Evolutionary conservation across 2,329 filamentous ascomycete species (phyloP).

Genomic region (Arthrocladium fulminans): DNA sequence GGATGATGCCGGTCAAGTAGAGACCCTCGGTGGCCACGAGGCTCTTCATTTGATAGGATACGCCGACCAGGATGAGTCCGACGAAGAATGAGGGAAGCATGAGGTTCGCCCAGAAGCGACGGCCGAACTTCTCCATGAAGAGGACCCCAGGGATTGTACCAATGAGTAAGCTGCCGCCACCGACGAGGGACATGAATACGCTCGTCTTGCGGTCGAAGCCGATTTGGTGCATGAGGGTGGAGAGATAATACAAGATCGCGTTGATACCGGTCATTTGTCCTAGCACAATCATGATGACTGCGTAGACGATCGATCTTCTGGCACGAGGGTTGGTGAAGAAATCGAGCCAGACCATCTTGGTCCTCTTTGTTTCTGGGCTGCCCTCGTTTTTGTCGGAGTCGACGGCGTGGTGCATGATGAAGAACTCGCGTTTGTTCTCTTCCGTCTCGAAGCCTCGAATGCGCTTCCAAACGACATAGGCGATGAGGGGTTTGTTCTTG

Average conservation of each 20-base stretch:
- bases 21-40: conserved; percentile 46
- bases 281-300: conserved; percentile 60
- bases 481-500: conserved; percentile 51
- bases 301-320: conserved; percentile 57
- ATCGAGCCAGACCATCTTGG: conserved; percentile 59
- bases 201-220: conserved; percentile 54
- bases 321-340: conserved; percentile 62
- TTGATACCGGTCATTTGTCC: conserved; percentile 61
- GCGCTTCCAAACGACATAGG: conserved; percentile 62
- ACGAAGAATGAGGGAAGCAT: conserved; percentile 66
- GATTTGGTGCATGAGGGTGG: conserved; percentile 56
- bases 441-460: conserved; percentile 52
- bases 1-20: conserved; percentile 58
- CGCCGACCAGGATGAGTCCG: conserved; percentile 57
- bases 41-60: conserved; percentile 52
- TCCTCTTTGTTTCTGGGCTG: conserved; percentile 43
- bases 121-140: conserved; percentile 63
- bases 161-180: conserved; percentile 57
- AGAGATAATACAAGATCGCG: conserved; percentile 66
- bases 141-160: conserved; percentile 61
- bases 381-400: conserved; percentile 42
- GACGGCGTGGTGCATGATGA: conserved; percentile 59
- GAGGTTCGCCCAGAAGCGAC: conserved; percentile 64
- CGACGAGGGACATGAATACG: conserved; percentile 68
- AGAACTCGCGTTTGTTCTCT: conserved; percentile 61